These are phyloP conservation scores for Thalassiosira hispida DNA, from an alignment of 352 stramenopile species.

Conservation along the genomic window DNA sequence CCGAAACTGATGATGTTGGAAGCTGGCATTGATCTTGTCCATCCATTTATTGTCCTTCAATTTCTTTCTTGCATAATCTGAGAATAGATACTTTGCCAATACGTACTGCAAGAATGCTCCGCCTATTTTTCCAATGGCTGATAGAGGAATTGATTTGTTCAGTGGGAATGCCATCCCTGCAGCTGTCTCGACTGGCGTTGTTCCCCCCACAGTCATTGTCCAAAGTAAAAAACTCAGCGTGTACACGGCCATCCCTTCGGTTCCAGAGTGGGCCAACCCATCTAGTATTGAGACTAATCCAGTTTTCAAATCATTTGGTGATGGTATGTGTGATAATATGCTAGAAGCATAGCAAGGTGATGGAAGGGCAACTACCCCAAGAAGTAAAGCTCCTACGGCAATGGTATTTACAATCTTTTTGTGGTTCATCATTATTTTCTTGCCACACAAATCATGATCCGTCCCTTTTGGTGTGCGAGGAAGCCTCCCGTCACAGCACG, in stretches of 20 bases:
- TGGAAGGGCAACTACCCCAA: background rate
- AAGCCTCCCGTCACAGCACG: no score
- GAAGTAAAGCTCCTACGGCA: background rate
- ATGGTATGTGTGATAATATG: slow-evolving; percentile 19
- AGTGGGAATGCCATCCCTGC: slow-evolving; percentile 59
- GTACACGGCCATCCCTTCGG: slow-evolving; percentile 56
- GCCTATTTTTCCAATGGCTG: slow-evolving; percentile 64
- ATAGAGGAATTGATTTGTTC: slow-evolving; percentile 30
- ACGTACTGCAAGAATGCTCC: slow-evolving; percentile 66
- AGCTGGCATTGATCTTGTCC: slow-evolving; percentile 55
- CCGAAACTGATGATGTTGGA: slow-evolving; percentile 55
- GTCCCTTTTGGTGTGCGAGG: background rate
- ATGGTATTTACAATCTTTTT: background rate
- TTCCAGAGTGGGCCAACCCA: slow-evolving; percentile 35
- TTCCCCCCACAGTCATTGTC: slow-evolving; percentile 69
- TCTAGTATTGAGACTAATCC: slow-evolving; percentile 41
- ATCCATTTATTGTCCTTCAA: slow-evolving; percentile 69
- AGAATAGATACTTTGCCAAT: slow-evolving; percentile 64
- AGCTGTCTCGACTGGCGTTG: slow-evolving; percentile 77
- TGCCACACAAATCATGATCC: background rate
- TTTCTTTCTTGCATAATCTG: slow-evolving; percentile 47
- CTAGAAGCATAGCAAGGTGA: slow-evolving; percentile 36
- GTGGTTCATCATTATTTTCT: background rate
- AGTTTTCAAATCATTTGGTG: slow-evolving; percentile 23
- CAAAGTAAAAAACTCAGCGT: slow-evolving; percentile 64